Percentiles rank a stretch among this genome's conserved stretches.
Conservation (phyloP, 2,329 filamentous ascomycete species). For the Epichloe bromicola region DNA sequence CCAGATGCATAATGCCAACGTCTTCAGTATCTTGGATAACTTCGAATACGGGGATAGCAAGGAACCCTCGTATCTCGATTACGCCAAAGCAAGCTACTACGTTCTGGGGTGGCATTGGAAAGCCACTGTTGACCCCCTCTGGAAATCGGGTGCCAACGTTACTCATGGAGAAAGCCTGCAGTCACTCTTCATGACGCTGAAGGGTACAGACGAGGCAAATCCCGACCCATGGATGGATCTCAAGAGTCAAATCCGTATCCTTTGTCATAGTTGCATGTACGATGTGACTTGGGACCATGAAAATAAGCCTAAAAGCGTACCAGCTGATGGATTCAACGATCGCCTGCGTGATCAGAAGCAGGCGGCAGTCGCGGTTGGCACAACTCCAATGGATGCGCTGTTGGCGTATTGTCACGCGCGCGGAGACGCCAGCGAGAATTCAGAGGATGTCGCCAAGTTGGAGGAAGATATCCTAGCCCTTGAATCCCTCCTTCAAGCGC, state of each 20-base stretch:
- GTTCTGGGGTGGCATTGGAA: conserved; percentile 27
- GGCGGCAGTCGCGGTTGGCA: conserved; percentile 16
- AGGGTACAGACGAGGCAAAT: background rate
- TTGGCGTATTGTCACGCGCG: conserved; percentile 17
- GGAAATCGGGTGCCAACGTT: background rate
- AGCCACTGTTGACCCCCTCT: conserved; percentile 11
- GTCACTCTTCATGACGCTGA: conserved; percentile 12
- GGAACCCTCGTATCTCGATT: conserved; percentile 3
- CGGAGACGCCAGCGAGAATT: background rate
- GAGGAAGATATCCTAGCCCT: conserved; percentile 17
- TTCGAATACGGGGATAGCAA: conserved; percentile 17
- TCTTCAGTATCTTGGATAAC: conserved; percentile 28
- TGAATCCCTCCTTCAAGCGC: conserved; percentile 14
- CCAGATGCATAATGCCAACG: conserved; percentile 26
- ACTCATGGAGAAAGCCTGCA: conserved; percentile 9
- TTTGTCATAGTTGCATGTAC: no score
- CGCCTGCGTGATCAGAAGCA: no score
- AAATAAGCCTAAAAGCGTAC: no score
- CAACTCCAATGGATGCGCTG: conserved; percentile 25
- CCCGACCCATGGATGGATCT: no score
- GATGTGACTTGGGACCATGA: no score
- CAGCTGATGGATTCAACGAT: no score
- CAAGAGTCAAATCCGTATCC: no score
- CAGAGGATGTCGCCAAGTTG: conserved; percentile 7
- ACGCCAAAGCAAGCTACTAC: conserved; percentile 24